Conservation (phyloP, 2,329 filamentous ascomycete species). For the Elsinoe arachidis region DNA sequence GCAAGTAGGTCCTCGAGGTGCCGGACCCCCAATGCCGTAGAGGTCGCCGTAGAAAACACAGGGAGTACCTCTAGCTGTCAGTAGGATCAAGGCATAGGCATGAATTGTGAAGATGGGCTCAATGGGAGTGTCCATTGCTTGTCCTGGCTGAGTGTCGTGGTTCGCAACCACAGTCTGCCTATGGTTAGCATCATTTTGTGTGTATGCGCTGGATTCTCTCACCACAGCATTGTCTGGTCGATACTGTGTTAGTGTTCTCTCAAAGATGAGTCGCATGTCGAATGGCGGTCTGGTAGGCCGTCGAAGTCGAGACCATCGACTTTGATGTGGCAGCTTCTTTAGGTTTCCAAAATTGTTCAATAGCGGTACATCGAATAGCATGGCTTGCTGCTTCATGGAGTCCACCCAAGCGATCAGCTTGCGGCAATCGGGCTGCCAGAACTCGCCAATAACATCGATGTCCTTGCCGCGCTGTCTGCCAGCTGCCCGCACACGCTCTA, state of each 20-base stretch:
- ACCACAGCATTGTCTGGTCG: constrained; percentile 48
- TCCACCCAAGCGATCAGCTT: constrained; percentile 47
- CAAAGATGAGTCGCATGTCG: constrained; percentile 49
- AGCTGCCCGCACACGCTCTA: constrained; percentile 46
- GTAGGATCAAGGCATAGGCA: constrained; percentile 62
- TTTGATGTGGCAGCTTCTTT: not conserved
- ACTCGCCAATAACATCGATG: constrained; percentile 62
- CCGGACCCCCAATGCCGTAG: constrained; percentile 50
- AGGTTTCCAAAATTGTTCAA: not conserved
- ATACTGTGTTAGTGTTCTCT: constrained; percentile 48
- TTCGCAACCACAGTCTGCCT: constrained; percentile 55
- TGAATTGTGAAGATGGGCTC: constrained; percentile 61
- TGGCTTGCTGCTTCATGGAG: constrained; percentile 13
- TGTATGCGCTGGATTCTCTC: not conserved
- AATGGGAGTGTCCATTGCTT: constrained; percentile 55
- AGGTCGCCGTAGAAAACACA: constrained; percentile 65
- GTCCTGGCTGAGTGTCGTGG: constrained; percentile 59
- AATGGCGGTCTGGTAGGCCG: not conserved
- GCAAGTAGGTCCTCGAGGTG: constrained; percentile 41
- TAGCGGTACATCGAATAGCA: constrained; percentile 15
- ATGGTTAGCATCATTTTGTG: not conserved
- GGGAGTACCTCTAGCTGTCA: constrained; percentile 54
- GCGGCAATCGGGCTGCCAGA: constrained; percentile 53
- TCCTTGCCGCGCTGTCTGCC: constrained; percentile 33
- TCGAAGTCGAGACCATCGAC: not conserved